Evolutionary conservation across 768 basidiomycete species (phyloP).

Genomic region (Sarcodon sp.): DNA sequence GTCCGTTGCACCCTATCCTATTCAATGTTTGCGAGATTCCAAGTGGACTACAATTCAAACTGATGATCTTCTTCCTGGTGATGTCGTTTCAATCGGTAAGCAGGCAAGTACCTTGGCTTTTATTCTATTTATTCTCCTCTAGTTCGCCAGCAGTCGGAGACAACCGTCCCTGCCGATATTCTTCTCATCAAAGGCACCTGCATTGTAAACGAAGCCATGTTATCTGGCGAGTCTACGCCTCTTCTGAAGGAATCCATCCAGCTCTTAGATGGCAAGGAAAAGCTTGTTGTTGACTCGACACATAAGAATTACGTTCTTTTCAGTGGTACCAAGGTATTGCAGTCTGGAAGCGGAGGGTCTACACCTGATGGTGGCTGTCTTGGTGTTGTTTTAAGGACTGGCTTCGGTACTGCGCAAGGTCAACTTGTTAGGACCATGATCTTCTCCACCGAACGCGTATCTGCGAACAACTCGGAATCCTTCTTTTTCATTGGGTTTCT

Average conservation of each 20-base stretch:
- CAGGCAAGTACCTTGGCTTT: slow-evolving; percentile 10
- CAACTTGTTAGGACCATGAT: slow-evolving; percentile 98
- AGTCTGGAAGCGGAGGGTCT: slow-evolving; percentile 49
- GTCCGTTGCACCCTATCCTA: slow-evolving; percentile 84
- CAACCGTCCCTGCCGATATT: slow-evolving; percentile 86
- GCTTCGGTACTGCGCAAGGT: slow-evolving; percentile 96
- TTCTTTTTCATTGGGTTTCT: slow-evolving; percentile 98
- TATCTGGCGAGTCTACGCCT: slow-evolving; percentile 96
- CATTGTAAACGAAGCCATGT: slow-evolving; percentile 99
- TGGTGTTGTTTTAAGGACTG: slow-evolving; percentile 86
- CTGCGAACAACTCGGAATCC: slow-evolving; percentile 90
- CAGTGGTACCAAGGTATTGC: slow-evolving; percentile 94
- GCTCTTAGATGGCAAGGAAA: slow-evolving; percentile 60
- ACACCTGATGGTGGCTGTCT: slow-evolving; percentile 91
- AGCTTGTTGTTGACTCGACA: slow-evolving; percentile 70
- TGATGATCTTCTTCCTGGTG: slow-evolving; percentile 84
- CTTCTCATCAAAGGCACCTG: slow-evolving; percentile 85
- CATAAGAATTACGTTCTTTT: slow-evolving; percentile 89
- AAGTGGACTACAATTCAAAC: slow-evolving; percentile 76
- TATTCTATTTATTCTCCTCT: slow-evolving; percentile 1
- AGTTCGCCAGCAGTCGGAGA: slow-evolving; percentile 69
- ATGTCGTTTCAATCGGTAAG: slow-evolving; percentile 73
- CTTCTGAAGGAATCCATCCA: slow-evolving; percentile 92
- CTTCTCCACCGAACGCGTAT: slow-evolving; percentile 92
- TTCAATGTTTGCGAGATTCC: slow-evolving; percentile 67